Evolutionary conservation across 2,329 filamentous ascomycete species (phyloP).

Genomic region (Fusarium buxicola): DNA sequence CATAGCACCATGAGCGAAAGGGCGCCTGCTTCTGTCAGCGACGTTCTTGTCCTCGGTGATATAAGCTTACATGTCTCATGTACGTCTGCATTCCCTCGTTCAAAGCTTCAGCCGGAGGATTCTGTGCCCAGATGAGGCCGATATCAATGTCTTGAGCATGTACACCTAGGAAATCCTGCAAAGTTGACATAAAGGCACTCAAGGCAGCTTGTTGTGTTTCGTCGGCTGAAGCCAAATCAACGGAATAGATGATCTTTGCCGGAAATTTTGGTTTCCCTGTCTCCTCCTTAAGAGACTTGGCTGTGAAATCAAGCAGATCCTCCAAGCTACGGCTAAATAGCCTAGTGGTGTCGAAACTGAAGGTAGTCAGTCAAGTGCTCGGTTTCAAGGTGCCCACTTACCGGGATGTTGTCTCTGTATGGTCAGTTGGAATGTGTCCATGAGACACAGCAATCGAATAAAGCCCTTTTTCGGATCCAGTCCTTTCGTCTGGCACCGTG

Average conservation of each 20-base stretch:
- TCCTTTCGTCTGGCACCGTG: constrained; percentile 35
- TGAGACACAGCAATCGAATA: constrained; percentile 47
- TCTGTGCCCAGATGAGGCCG: constrained; percentile 33
- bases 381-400: constrained; percentile 8
- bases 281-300: neutral
- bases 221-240: constrained; percentile 36
- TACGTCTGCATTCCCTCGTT: constrained; percentile 41
- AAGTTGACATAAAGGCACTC: constrained; percentile 38
- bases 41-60: neutral
- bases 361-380: neutral
- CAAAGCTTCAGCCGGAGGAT: constrained; percentile 9
- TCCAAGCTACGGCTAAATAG: constrained; percentile 44
- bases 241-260: constrained; percentile 42
- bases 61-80: constrained; percentile 45
- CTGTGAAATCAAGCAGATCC: constrained; percentile 39
- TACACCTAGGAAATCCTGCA: constrained; percentile 37
- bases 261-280: constrained; percentile 3
- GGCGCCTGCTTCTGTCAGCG: constrained; percentile 44
- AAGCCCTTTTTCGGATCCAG: constrained; percentile 43
- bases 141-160: constrained; percentile 34
- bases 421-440: constrained; percentile 20
- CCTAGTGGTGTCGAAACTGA: constrained; percentile 39
- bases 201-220: constrained; percentile 24
- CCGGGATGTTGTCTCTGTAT: constrained; percentile 34
- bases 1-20: constrained; percentile 49